Evolutionary conservation across 192 early-diverging fungal species (phyloP).

Genomic region (Coemansia sp.): DNA sequence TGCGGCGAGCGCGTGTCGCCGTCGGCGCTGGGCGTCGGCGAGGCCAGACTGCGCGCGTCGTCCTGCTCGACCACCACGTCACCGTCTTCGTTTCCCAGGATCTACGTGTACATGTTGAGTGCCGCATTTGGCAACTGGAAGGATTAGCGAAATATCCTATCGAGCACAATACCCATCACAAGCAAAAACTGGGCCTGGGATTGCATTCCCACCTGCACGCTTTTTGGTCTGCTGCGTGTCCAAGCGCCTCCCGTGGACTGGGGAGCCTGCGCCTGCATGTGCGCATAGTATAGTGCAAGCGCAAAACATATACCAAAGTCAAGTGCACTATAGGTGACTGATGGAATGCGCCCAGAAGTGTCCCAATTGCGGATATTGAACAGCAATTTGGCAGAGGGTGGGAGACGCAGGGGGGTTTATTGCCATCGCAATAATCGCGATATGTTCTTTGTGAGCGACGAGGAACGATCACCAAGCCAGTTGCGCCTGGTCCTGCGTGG

Average conservation of each 20-base stretch:
- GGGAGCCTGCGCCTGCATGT: conserved; percentile 11
- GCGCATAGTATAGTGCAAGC: conserved; percentile 24
- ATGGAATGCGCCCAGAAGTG: not conserved
- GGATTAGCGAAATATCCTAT: conserved; percentile 4
- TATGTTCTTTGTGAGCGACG: conserved; percentile 3
- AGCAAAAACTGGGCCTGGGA: not conserved
- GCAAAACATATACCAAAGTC: not conserved
- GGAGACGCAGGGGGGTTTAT: too few species aligned
- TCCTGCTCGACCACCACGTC: conserved; percentile 51
- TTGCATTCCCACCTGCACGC: not conserved
- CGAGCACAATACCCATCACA: conserved; percentile 5
- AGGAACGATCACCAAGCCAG: not conserved
- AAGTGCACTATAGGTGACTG: not conserved
- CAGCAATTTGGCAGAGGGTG: not conserved
- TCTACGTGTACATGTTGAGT: conserved; percentile 16
- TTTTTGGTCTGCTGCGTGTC: not conserved
- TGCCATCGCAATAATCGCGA: conserved; percentile 6
- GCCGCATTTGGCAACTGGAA: conserved; percentile 2
- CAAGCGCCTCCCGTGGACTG: not conserved
- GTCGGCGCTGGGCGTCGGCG: conserved; percentile 29
- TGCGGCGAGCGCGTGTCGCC: conserved; percentile 34
- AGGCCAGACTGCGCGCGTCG: conserved; percentile 30
- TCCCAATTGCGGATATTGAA: not conserved
- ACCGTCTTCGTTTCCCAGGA: conserved; percentile 52
- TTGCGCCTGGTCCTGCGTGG: too few species aligned